These are phyloP conservation scores for Datura wrightii DNA, from an alignment of 257 asterid genomes.

Conservation along the genomic window DNA sequence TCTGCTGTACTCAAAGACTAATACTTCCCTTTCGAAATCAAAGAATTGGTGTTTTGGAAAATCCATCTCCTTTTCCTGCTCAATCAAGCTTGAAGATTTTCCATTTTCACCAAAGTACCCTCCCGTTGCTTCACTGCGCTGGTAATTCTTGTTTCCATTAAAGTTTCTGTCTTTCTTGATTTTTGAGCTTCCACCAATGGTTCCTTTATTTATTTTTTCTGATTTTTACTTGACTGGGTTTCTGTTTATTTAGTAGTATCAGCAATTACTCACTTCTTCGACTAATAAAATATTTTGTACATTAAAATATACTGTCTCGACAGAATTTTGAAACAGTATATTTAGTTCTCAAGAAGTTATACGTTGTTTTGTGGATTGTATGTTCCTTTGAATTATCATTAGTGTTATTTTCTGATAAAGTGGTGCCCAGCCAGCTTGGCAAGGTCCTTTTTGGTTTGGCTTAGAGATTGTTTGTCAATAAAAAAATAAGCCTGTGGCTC, in stretches of 20 bases:
- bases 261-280: neutral
- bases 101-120: slow-evolving; percentile 38
- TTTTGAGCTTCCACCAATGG: neutral
- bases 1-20: slow-evolving; percentile 1
- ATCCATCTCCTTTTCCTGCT: slow-evolving; percentile 34
- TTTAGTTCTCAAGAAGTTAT: neutral
- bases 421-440: neutral
- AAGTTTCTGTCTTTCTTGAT: slow-evolving; percentile 19
- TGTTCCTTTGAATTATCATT: neutral
- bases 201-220: neutral
- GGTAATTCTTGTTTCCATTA: slow-evolving; percentile 43
- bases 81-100: slow-evolving; percentile 39
- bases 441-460: neutral
- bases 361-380: neutral
- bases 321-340: neutral
- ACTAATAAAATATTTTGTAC: too few species aligned
- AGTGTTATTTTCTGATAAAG: neutral
- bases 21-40: slow-evolving; percentile 36
- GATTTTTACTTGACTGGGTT: neutral
- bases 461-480: neutral
- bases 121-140: slow-evolving; percentile 40
- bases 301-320: neutral
- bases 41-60: slow-evolving; percentile 18
- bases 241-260: neutral
- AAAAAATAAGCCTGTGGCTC: neutral